phyloP scores from a whole-genome alignment of 768 basidiomycete species.

The Gautieria morchelliformis region DNA sequence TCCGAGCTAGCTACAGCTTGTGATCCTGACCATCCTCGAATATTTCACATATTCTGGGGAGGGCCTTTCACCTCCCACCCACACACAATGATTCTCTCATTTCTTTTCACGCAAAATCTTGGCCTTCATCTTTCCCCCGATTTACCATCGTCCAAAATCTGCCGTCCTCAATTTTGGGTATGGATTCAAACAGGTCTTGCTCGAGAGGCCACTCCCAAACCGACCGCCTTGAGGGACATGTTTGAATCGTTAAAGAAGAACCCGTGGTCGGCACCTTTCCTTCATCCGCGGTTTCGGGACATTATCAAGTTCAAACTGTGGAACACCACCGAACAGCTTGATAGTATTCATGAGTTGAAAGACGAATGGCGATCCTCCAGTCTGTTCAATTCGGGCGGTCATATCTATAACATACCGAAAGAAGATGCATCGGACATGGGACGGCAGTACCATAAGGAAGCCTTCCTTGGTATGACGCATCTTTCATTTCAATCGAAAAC shows the following conservation, averaged over 20 bases:
- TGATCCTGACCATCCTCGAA: constrained; percentile 72
- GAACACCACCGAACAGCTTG: constrained; percentile 97
- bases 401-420: constrained; percentile 54
- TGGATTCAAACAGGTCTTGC: constrained; percentile 99
- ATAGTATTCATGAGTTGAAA: constrained; percentile 80
- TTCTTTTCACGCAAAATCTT: constrained; percentile 92
- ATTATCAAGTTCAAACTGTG: constrained; percentile 93
- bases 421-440: constrained; percentile 26
- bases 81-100: constrained; percentile 90
- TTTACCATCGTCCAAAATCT: constrained; percentile 37
- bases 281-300: constrained; percentile 86
- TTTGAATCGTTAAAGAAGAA: constrained; percentile 69
- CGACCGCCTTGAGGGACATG: constrained; percentile 74
- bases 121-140: constrained; percentile 60
- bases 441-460: constrained; percentile 17
- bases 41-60: constrained; percentile 99
- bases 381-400: constrained; percentile 83
- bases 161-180: constrained; percentile 90
- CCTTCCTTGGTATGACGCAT: constrained; percentile 8
- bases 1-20: constrained; percentile 55
- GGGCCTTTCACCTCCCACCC: constrained; percentile 98
- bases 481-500: constrained; percentile 9
- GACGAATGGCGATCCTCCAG: constrained; percentile 85
- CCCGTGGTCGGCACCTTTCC: constrained; percentile 92
- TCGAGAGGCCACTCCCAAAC: constrained; percentile 73